Conservation (phyloP, 129 eudicot species). For the Calendula officinalis region DNA sequence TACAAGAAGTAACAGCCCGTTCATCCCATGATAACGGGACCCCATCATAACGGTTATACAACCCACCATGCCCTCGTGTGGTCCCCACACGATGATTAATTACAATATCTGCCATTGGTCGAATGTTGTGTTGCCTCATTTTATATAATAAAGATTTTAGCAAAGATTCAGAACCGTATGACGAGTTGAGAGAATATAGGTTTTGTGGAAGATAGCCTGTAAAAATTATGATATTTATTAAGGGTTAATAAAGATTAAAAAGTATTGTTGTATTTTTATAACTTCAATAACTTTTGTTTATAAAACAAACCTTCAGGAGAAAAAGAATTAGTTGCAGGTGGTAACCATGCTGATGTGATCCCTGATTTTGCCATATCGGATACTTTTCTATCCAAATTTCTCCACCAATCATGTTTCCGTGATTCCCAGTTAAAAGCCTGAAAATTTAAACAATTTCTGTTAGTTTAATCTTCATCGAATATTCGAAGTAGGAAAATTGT, state of each 20-base stretch:
- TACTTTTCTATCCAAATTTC: constrained; percentile 66
- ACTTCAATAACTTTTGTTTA: not conserved
- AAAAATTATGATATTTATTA: not conserved
- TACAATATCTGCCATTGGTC: constrained; percentile 97
- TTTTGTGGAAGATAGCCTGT: constrained; percentile 93
- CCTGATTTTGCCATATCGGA: constrained; percentile 86
- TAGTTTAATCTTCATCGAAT: not conserved
- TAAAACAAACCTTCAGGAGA: constrained; percentile 62
- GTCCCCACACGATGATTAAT: constrained; percentile 92
- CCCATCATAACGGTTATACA: constrained; percentile 93
- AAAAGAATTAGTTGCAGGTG: constrained; percentile 77
- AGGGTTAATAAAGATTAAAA: not conserved
- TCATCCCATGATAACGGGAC: constrained; percentile 86
- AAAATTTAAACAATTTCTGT: constrained; percentile 4
- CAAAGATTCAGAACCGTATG: constrained; percentile 74
- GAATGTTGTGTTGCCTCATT: constrained; percentile 66
- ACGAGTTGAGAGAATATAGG: constrained; percentile 81
- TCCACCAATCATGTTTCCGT: constrained; percentile 91
- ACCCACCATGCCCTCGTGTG: constrained; percentile 74
- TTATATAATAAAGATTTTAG: constrained; percentile 65
- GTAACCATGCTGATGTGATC: constrained; percentile 96
- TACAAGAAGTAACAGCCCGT: constrained; percentile 82
- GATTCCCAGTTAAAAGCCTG: constrained; percentile 98
- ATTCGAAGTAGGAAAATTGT: too few species aligned
- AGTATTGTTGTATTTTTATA: not conserved